Evolutionary conservation across 352 stramenopile genomes (phyloP), one percentile per base, ranked within the genome.

Genomic region (Discostella stelligera): DNA sequence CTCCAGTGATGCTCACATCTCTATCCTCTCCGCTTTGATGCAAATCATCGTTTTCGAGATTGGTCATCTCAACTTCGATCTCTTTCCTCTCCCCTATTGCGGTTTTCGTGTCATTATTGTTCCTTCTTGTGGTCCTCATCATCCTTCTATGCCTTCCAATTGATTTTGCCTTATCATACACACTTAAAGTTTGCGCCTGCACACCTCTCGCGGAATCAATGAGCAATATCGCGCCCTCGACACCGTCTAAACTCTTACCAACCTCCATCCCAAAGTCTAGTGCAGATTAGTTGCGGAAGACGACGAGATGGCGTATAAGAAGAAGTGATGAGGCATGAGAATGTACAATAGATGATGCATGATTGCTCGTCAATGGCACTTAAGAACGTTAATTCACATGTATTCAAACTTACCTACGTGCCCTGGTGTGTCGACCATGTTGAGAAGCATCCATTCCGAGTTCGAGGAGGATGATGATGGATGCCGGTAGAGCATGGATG

Each of bases 191-290:
- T 82, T 99, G 97, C 1, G 97, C 97, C 85, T 99, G 96, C 61
- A 99, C 96, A 20, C 97, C 97, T 77, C 99, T 97, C 9, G 96
- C 96, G 39, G 95, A 94, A 85, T 99, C 97, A 46, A 99, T 96
- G 4, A 99, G 85, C 30, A 99, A 82, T n/a, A 99, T 81, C 39
- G 98, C 97, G 27, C 97, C 97, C 85, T 99, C 94, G 74, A 97
- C 98, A 55, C 96, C 95, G 0, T 94, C 94, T 18, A 99, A 85
- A 59, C 94, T 98, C 58, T 97, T 94, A 41, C 93, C 94, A 18
- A 99, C 97, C 86, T 99, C 97, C 82, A 98, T 74, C 14, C 93
- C 96, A 82, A 99, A 99, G 82, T 99, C 97, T 32, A 32, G 27
- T 32, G 5, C 2, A 5, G 2, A 32, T 32, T 32, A 5, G 2